Conservation (phyloP, 768 basidiomycete species). For the Leccinum ochraceum region DNA sequence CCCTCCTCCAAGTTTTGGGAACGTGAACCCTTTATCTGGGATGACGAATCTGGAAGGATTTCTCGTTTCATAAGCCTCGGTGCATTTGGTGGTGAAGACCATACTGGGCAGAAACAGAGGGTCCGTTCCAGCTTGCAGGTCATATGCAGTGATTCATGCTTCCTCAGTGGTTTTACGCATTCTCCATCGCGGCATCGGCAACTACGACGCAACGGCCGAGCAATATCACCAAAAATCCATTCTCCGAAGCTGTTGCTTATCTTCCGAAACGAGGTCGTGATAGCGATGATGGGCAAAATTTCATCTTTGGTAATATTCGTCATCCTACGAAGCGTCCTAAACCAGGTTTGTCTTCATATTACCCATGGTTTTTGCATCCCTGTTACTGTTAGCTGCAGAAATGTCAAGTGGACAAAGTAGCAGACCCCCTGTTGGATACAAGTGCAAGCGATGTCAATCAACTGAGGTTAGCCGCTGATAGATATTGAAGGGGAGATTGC, state of each 20-base stretch:
- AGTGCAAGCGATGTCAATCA: conserved; percentile 76
- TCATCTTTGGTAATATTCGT: conserved; percentile 65
- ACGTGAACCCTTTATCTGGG: conserved; percentile 89
- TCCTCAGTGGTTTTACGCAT: conserved; percentile 95
- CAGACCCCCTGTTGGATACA: conserved; percentile 71
- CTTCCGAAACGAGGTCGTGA: conserved; percentile 57
- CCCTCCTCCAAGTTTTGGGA: conserved; percentile 89
- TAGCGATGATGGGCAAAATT: conserved; percentile 53
- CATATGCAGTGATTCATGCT: conserved; percentile 10
- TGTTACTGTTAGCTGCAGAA: conserved; percentile 10
- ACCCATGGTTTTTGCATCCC: neutral
- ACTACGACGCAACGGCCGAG: conserved; percentile 46
- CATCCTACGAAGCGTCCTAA: conserved; percentile 59
- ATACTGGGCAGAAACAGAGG: conserved; percentile 74
- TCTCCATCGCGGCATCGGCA: conserved; percentile 68
- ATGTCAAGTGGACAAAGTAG: conserved; percentile 42
- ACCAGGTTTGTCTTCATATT: conserved; percentile 42
- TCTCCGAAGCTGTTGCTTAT: conserved; percentile 42
- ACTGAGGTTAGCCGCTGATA: conserved; percentile 52
- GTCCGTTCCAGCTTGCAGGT: conserved; percentile 46
- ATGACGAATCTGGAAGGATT: conserved; percentile 63
- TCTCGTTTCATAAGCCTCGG: conserved; percentile 84
- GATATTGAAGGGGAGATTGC: neutral
- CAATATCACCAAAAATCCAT: conserved; percentile 75
- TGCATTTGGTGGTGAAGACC: conserved; percentile 70